These are phyloP conservation scores for Candida sanyaensis DNA, from an alignment of 1,139 yeast species.

Conservation along the genomic window DNA sequence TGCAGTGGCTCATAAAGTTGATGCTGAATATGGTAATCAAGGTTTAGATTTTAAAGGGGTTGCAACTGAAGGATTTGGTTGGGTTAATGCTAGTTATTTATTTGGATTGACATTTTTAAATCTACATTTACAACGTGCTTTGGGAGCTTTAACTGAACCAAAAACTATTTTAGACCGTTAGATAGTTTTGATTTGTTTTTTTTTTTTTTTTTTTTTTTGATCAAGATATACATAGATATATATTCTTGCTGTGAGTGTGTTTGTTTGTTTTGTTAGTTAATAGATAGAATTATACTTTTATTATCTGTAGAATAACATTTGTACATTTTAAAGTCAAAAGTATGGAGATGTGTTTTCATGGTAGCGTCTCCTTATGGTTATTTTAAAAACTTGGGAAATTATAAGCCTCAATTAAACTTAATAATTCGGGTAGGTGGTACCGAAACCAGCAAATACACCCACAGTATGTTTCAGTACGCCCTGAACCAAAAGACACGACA, in stretches of 20 bases:
- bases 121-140: slow-evolving; percentile 69
- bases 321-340: not conserved
- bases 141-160: slow-evolving; percentile 67
- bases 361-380: not conserved
- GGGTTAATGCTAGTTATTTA: slow-evolving; percentile 90
- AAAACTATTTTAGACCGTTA: not conserved
- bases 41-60: slow-evolving; percentile 92
- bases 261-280: too few species aligned
- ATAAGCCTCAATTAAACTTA: not conserved
- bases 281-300: too few species aligned
- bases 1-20: slow-evolving; percentile 86
- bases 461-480: not conserved
- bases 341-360: too few species aligned
- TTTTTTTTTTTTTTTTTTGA: too few species aligned
- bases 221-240: too few species aligned
- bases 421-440: too few species aligned
- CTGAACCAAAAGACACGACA: too few species aligned
- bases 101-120: slow-evolving; percentile 73
- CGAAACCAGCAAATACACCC: not conserved
- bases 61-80: slow-evolving; percentile 95
- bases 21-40: slow-evolving; percentile 97
- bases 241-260: not conserved
- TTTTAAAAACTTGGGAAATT: not conserved
- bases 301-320: too few species aligned
- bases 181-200: not conserved